These are phyloP conservation scores for Raddia distichophylla DNA, from an alignment of 176 grass and related monocot species.

Conservation along the genomic window DNA sequence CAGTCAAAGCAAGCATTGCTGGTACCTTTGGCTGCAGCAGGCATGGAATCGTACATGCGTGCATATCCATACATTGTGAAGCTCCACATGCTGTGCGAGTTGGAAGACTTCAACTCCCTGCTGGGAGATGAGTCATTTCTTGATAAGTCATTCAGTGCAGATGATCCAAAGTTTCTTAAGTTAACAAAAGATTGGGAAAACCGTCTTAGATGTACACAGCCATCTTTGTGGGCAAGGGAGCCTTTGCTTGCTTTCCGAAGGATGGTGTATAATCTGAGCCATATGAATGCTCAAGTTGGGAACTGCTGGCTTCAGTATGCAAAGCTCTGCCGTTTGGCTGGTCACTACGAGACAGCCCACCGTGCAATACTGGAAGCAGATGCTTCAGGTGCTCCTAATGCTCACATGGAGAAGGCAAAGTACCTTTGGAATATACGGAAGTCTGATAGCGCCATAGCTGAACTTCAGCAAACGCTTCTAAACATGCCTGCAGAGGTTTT, in stretches of 20 bases:
- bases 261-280: conserved; percentile 78
- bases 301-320: conserved; percentile 97
- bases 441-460: conserved; percentile 89
- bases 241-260: conserved; percentile 91
- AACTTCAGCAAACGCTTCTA: conserved; percentile 89
- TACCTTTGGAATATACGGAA: conserved; percentile 89
- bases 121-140: conserved; percentile 80
- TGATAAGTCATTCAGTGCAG: conserved; percentile 63
- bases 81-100: conserved; percentile 91
- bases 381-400: conserved; percentile 74
- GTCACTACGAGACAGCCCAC: conserved; percentile 89
- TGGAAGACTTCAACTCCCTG: conserved; percentile 84
- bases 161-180: conserved; percentile 76
- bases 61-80: conserved; percentile 97
- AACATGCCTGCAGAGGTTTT: conserved; percentile 79
- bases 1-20: conserved; percentile 89
- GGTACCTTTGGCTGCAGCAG: conserved; percentile 88
- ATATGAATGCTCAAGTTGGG: conserved; percentile 82
- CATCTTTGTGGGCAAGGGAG: conserved; percentile 91
- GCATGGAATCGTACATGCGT: conserved; percentile 98
- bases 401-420: conserved; percentile 96
- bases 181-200: conserved; percentile 92
- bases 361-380: conserved; percentile 94
- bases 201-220: conserved; percentile 83
- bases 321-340: conserved; percentile 87